Conservation (phyloP, 345 rosid genomes). For the Eucalyptus pauciflora region DNA sequence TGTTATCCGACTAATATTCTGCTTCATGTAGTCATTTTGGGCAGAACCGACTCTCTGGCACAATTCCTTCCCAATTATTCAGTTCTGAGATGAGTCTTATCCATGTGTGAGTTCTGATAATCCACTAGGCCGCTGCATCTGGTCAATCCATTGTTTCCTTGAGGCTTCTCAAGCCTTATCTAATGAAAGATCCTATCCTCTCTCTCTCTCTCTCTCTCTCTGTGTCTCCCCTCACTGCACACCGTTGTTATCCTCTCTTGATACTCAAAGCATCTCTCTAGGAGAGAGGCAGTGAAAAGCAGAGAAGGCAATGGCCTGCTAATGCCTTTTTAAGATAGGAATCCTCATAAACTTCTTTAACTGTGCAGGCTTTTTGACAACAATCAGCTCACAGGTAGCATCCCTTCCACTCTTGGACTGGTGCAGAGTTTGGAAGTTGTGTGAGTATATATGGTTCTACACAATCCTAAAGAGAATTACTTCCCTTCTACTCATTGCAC, state of each 20-base stretch:
- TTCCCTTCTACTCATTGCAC: neutral
- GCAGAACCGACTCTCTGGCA: slow-evolving; percentile 51
- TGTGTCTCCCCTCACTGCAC: neutral
- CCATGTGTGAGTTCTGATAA: slow-evolving; percentile 54
- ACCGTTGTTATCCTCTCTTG: neutral
- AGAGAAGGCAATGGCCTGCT: neutral
- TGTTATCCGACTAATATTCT: neutral
- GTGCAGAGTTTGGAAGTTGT: slow-evolving; percentile 46
- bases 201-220: neutral
- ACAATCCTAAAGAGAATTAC: neutral
- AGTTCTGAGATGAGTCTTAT: slow-evolving; percentile 47
- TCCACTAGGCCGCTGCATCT: neutral
- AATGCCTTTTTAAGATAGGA: neutral
- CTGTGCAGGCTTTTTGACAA: slow-evolving; percentile 57
- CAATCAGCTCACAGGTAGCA: slow-evolving; percentile 42
- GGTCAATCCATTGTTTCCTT: neutral
- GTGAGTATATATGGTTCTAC: slow-evolving; percentile 37
- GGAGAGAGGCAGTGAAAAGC: neutral
- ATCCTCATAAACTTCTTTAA: neutral
- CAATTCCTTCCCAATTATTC: slow-evolving; percentile 57
- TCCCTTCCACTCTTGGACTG: slow-evolving; percentile 57
- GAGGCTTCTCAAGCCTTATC: neutral
- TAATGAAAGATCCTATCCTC: neutral
- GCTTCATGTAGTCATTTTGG: slow-evolving; percentile 55
- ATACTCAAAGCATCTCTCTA: neutral